Percentiles rank a stretch among this genome's conserved stretches.
phyloP scores from a whole-genome alignment of 305 asterid species.

The Fraxinus ornus region DNA sequence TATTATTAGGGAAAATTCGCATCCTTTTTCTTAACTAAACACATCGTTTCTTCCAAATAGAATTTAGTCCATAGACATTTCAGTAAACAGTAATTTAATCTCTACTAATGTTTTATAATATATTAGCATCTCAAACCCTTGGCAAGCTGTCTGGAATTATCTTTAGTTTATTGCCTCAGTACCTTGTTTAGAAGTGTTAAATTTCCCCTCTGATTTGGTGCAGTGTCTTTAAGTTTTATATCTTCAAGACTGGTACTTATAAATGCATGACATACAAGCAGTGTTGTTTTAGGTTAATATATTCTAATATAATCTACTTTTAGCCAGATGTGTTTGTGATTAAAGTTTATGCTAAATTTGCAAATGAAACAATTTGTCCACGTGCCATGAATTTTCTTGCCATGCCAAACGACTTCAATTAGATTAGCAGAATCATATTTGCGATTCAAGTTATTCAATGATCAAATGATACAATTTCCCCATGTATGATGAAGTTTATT shows the following conservation, averaged over 20 bases:
- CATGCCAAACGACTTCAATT: background rate
- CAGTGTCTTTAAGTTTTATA: background rate
- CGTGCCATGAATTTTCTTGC: background rate
- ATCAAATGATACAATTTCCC: background rate
- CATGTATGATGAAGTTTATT: background rate
- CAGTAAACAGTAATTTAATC: background rate
- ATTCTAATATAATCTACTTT: background rate
- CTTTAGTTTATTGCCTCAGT: background rate
- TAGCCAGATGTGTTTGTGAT: background rate
- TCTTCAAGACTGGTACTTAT: background rate
- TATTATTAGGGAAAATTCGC: background rate
- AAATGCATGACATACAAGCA: background rate
- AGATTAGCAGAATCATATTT: background rate
- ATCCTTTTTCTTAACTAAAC: background rate
- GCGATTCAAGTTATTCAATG: background rate
- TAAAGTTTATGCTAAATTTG: background rate
- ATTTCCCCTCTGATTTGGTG: background rate
- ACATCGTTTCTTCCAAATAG: background rate
- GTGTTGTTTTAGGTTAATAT: background rate
- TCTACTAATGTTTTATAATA: background rate
- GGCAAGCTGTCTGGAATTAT: background rate
- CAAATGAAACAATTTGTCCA: background rate
- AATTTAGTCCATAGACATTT: background rate
- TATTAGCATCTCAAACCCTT: background rate
- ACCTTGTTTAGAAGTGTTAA: background rate